phyloP scores from a whole-genome alignment of 495 filamentous ascomycete species.

The Letharia lupina region DNA sequence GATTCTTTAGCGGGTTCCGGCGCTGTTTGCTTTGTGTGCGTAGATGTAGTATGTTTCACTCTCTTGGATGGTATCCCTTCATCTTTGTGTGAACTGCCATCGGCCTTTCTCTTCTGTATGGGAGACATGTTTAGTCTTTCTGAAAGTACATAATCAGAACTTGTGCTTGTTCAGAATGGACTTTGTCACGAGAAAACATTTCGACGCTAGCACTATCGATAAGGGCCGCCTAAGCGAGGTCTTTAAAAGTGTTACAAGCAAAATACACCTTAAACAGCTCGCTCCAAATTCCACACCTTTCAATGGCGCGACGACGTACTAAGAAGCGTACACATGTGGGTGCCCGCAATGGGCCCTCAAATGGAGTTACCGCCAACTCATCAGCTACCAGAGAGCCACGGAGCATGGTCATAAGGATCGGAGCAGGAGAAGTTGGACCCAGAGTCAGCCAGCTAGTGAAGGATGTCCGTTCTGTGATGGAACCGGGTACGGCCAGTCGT shows the following conservation, averaged over 20 bases:
- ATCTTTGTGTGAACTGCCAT: not conserved
- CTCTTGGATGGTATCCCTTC: not conserved
- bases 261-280: not conserved
- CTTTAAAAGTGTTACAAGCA: not conserved
- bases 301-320: slow-evolving; percentile 65
- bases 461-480: slow-evolving; percentile 90
- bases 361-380: slow-evolving; percentile 36
- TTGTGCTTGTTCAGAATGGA: not conserved
- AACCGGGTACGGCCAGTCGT: slow-evolving; percentile 82
- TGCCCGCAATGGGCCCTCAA: slow-evolving; percentile 52
- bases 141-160: not conserved
- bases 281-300: not conserved
- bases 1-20: slow-evolving; percentile 3
- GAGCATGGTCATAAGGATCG: slow-evolving; percentile 97
- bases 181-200: not conserved
- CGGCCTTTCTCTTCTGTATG: not conserved
- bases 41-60: not conserved
- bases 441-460: slow-evolving; percentile 86
- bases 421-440: slow-evolving; percentile 85
- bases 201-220: slow-evolving; percentile 14
- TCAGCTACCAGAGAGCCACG: slow-evolving; percentile 62
- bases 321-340: slow-evolving; percentile 86
- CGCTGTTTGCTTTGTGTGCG: not conserved
- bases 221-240: slow-evolving; percentile 1
- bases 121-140: not conserved